Base-by-base conservation (phyloP, 768 basidiomycete genomes). In the Clitopilus passeckerianus region DNA sequence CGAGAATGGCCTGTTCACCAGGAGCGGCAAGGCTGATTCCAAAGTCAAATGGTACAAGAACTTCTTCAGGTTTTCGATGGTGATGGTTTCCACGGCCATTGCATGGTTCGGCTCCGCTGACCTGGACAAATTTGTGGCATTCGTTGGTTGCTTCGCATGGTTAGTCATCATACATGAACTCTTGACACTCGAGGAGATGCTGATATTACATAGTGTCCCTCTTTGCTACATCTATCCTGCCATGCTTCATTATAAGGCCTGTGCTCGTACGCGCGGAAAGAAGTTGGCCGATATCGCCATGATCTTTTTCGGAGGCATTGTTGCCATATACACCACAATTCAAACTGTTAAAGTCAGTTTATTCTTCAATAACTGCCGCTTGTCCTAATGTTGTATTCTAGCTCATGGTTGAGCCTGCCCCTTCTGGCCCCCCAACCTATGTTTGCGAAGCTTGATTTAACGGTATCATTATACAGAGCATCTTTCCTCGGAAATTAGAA, bases 41-140 rank as follows among this genome's bases (percentile, higher is more conserved):
- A 80, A 84, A 58, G 90, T 98, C 70, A 98, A 99, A 71, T 98
- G 96, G 97, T 78, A 86, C 66, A 99, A 99, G 86, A 99, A 98
- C 67, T 73, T 84, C n/a, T 86, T 95, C 72, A 82, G 88, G 54
- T 93, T 90, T 65, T 75, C 76, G 27, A 74, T 89, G 65, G 86
- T 98, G 62, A 76, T 90, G 69, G 70, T 90, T 60, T 93, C 93
- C 72, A 91, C 91, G n/a, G 79, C 79, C 52, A 77, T 98, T 65
- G 90, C 88, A 67, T 89, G 87, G 86, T 73, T 79, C 12, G 96
- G 95, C 15, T 92, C 93, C 12, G 80, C 77, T 34, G 95, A 97
- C 72, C 74, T 98, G 46, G 96, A 98, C 76, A 98, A 97, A 75
- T 97, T 97, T 68, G 95, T 97, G 15, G 86, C 92, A 15, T 86